phyloP scores from a whole-genome alignment of 495 filamentous ascomycete genomes.

The Aspergillus cristatus region DNA sequence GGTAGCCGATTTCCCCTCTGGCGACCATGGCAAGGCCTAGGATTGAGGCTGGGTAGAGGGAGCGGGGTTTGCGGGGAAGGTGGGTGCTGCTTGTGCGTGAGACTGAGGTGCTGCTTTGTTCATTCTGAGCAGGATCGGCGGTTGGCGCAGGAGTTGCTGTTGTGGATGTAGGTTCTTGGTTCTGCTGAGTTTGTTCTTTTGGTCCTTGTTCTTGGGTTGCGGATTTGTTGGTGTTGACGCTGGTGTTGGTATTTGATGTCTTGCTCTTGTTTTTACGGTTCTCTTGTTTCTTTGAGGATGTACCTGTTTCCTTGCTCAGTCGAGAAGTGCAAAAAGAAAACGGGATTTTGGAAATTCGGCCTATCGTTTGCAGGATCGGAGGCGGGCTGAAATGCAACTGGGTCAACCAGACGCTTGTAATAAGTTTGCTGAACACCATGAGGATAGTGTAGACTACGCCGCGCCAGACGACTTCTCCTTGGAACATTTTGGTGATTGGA shows the following conservation, averaged over 20 bases:
- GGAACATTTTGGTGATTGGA: constrained; percentile 63
- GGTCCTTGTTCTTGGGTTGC: not conserved
- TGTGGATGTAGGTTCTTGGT: not conserved
- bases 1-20: constrained; percentile 69
- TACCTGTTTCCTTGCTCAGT: not conserved
- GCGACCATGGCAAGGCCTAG: constrained; percentile 60
- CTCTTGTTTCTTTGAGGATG: no score
- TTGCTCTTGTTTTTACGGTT: no score
- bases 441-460: constrained; percentile 62
- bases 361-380: not conserved
- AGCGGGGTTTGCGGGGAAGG: constrained; percentile 35
- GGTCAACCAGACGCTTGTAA: constrained; percentile 57
- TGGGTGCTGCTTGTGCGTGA: not conserved
- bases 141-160: not conserved
- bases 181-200: not conserved
- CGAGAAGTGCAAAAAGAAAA: not conserved
- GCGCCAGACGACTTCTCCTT: constrained; percentile 54
- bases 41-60: constrained; percentile 51
- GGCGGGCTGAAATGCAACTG: constrained; percentile 25
- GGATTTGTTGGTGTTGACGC: not conserved
- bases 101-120: not conserved
- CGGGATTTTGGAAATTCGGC: not conserved
- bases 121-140: not conserved
- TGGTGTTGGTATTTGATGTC: no score
- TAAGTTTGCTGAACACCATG: constrained; percentile 58